A percentile compares a stretch with the other conserved stretches of the same genome.
These are phyloP conservation scores for Triticum turgidum DNA, from an alignment of 176 grass and related monocot species.

Conservation along the genomic window DNA sequence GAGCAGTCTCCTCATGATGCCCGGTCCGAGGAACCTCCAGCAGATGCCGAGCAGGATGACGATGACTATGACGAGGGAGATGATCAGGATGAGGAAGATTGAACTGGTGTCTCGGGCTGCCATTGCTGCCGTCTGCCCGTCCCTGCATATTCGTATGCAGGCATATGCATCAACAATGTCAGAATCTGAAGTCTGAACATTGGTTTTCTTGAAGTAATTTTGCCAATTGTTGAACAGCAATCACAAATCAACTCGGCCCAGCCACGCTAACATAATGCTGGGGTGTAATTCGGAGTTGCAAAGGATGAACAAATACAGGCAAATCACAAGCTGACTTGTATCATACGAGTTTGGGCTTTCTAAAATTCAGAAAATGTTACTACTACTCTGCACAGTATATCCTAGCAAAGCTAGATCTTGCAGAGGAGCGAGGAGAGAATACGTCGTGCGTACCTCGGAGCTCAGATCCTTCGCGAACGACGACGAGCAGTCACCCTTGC, in stretches of 20 bases:
- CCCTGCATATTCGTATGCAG: neutral
- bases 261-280: neutral
- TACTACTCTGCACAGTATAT: neutral
- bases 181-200: neutral
- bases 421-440: neutral
- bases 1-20: conserved; percentile 33
- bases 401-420: neutral
- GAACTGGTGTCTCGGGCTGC: neutral
- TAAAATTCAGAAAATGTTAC: neutral
- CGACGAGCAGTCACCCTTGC: neutral
- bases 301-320: neutral
- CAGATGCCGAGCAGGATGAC: conserved; percentile 39
- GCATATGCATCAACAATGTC: neutral
- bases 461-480: neutral
- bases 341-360: too few species aligned
- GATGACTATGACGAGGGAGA: conserved; percentile 34
- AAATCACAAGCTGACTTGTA: neutral
- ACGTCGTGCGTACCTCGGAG: neutral
- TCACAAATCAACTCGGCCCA: neutral
- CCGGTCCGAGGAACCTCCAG: conserved; percentile 41
- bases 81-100: conserved; percentile 27
- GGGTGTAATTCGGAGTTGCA: neutral
- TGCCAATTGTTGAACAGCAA: neutral
- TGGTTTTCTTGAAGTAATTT: neutral
- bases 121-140: neutral